These are phyloP conservation scores for Stephanodiscus minutulus DNA, from an alignment of 108 stramenopile species.

Conservation along the genomic window DNA sequence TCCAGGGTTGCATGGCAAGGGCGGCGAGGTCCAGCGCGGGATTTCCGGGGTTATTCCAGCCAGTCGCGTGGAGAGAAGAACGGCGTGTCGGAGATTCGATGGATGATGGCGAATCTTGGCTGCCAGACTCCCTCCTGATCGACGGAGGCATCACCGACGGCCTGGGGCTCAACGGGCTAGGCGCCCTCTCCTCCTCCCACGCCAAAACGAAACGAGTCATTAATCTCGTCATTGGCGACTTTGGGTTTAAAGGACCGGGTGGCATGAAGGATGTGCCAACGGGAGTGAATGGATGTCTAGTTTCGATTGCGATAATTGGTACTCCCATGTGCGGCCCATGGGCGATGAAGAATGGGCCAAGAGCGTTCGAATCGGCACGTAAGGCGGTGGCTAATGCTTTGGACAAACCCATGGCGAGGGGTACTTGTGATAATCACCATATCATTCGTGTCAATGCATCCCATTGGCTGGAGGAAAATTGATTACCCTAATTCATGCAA, in stretches of 20 bases:
- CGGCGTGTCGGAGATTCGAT: constrained; percentile 11
- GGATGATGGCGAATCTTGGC: constrained; percentile 12
- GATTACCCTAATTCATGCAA: too few species aligned
- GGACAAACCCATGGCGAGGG: constrained; percentile 67
- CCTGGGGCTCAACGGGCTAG: constrained; percentile 61
- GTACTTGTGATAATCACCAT: constrained; percentile 59
- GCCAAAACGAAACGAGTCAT: constrained; percentile 54
- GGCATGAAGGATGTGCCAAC: constrained; percentile 47
- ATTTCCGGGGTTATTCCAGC: constrained; percentile 79
- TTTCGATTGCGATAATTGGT: constrained; percentile 66
- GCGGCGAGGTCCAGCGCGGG: constrained; percentile 79
- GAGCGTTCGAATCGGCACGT: constrained; percentile 63
- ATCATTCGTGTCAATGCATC: constrained; percentile 69
- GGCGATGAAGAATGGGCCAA: constrained; percentile 75
- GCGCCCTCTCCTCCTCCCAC: constrained; percentile 1
- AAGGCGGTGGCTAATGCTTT: constrained; percentile 55
- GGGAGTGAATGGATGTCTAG: constrained; percentile 44
- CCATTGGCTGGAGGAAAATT: constrained; percentile 7
- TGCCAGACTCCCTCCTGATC: constrained; percentile 54
- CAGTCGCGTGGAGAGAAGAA: constrained; percentile 60
- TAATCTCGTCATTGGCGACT: constrained; percentile 70
- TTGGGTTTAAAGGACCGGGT: constrained; percentile 45
- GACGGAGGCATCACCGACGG: constrained; percentile 78
- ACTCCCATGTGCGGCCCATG: constrained; percentile 76
- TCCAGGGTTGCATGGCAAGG: constrained; percentile 69